These are phyloP conservation scores for Mycena latifolia DNA, from an alignment of 768 basidiomycete species.

Conservation along the genomic window DNA sequence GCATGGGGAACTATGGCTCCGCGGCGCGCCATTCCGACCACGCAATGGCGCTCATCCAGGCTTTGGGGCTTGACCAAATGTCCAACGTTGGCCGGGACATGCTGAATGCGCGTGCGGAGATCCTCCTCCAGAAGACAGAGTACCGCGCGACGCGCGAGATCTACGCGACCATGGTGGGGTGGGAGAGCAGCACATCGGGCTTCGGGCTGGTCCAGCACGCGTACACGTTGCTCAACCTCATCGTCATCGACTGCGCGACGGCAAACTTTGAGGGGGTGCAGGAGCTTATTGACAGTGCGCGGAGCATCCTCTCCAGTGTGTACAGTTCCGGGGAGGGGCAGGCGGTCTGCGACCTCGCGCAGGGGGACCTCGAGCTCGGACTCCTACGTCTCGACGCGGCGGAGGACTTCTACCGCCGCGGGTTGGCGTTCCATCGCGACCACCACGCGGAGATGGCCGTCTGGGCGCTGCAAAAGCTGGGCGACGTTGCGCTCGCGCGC, in stretches of 20 bases:
- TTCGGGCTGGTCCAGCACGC: constrained; percentile 1
- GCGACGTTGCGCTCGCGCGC: background rate
- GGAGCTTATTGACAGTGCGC: constrained; percentile 1
- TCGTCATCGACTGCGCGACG: constrained; percentile 5
- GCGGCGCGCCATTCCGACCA: background rate
- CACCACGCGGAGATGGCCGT: background rate
- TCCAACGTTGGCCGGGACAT: background rate
- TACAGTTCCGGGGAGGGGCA: background rate
- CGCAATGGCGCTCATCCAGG: background rate
- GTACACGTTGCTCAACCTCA: background rate
- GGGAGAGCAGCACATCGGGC: background rate
- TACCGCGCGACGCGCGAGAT: constrained; percentile 1
- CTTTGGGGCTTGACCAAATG: background rate
- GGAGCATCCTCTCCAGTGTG: background rate
- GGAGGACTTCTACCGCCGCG: background rate
- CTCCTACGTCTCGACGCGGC: background rate
- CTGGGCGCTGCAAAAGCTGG: constrained; percentile 1
- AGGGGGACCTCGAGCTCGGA: background rate
- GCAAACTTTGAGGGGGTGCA: background rate
- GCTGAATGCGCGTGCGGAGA: constrained; percentile 4
- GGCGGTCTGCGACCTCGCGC: constrained; percentile 5
- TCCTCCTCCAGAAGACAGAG: constrained; percentile 4
- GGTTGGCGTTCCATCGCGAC: background rate
- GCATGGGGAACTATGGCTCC: background rate
- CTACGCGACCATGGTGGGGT: background rate